phyloP scores from a whole-genome alignment of 1,284 basidiomycete species.

The Marasmius fiardii region DNA sequence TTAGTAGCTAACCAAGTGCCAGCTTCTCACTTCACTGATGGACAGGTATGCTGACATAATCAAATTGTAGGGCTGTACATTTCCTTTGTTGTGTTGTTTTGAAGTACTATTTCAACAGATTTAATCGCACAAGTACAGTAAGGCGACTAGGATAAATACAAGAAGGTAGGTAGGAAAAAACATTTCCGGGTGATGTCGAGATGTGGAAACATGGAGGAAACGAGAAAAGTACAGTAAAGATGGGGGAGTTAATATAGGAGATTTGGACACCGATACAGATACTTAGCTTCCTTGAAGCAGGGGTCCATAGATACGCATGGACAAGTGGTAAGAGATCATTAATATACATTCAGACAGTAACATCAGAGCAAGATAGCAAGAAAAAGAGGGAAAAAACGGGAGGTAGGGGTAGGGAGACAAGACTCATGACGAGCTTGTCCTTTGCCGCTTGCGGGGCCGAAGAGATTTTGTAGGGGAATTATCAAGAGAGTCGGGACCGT shows the following conservation, averaged over 20 bases:
- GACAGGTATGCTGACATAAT: not conserved
- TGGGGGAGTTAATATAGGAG: constrained; percentile 1
- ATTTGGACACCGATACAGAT: not conserved
- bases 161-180: constrained; percentile 1
- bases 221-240: not conserved
- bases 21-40: not conserved
- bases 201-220: not conserved
- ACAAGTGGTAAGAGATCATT: constrained; percentile 4
- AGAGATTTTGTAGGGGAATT: constrained; percentile 22
- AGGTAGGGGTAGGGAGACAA: constrained; percentile 20
- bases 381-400: constrained; percentile 10
- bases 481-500: constrained; percentile 6
- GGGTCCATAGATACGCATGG: constrained; percentile 11
- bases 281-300: not conserved
- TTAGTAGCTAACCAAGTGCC: not conserved
- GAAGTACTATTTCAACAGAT: not conserved
- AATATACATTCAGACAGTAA: constrained; percentile 12
- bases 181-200: not conserved
- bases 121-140: constrained; percentile 13
- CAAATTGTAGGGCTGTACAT: not conserved
- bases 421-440: constrained; percentile 14
- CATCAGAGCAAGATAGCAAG: constrained; percentile 8
- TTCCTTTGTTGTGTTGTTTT: not conserved
- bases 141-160: constrained; percentile 10
- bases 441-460: constrained; percentile 46